Base-by-base conservation (phyloP, 2,329 filamentous ascomycete species). In the Aspergillus sp. region DNA sequence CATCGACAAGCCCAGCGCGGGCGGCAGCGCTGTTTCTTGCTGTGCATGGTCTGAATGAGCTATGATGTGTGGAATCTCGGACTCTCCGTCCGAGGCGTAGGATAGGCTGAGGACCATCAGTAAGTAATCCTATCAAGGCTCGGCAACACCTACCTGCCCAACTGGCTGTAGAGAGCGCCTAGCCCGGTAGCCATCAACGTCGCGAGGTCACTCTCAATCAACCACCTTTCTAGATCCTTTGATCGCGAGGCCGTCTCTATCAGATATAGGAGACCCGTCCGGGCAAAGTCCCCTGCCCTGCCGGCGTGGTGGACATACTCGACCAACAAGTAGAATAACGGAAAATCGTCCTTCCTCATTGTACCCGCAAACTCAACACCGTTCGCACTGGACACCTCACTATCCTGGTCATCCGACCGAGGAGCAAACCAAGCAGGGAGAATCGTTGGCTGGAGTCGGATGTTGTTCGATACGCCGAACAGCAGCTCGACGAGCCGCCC, bases 281-380 rank as follows among this genome's bases (percentile, higher is more conserved):
- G 85, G 2, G 95, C 94, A 81, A 99, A 99, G 77, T 99, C 95
- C 13, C 95, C 95, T 19, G 96, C 91, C 59, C 94, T 89, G 47
- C 95, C 95, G 74, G 97, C 94, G 68, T 96, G 91, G 72, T 99
- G 94, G 57, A 99, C 96, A 74, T 97, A 96, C 74, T 99, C 93
- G 74, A 99, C 91, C 67, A 99, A 82, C 46, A 98, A 86, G 74
- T 98, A 98, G 79, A 97, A 98, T 1, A 99, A 80, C 0, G 95
- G 95, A 68, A 99, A 99, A 72, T 98, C 94, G 67, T 93, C 91
- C 75, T 93, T 90, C 72, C 96, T 91, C 6, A 91, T 95, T 54
- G 90, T 87, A 3, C 93, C 93, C 0, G 91, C 91, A 74, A 97
- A 96, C 66, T 87, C 88, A 56, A 90, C 85, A 64, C 85, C 84